phyloP scores from a whole-genome alignment of 2,329 filamentous ascomycete genomes.

The Epichloe sylvatica region DNA sequence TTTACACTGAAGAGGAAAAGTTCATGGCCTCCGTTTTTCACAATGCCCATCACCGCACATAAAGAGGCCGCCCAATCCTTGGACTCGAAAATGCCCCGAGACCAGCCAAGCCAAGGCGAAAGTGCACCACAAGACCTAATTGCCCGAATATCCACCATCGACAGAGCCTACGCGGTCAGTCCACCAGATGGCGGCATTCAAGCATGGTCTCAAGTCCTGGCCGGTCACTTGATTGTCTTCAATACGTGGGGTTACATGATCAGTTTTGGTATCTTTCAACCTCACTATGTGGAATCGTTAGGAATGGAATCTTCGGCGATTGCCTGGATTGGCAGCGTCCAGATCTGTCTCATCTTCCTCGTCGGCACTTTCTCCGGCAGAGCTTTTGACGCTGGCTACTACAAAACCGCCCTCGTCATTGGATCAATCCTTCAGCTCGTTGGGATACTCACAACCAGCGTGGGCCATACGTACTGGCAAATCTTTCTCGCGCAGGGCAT shows the following conservation, averaged over 20 bases:
- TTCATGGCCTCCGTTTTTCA: neutral
- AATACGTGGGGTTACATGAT: slow-evolving; percentile 26
- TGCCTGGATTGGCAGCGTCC: slow-evolving; percentile 36
- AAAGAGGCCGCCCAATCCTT: neutral
- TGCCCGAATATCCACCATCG: neutral
- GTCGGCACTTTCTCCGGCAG: slow-evolving; percentile 28
- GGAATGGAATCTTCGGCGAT: slow-evolving; percentile 22
- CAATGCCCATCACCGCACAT: slow-evolving; percentile 10
- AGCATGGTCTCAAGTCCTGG: slow-evolving; percentile 26
- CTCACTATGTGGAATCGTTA: slow-evolving; percentile 23
- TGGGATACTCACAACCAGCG: slow-evolving; percentile 32
- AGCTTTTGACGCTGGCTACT: slow-evolving; percentile 28
- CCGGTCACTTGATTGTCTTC: slow-evolving; percentile 23
- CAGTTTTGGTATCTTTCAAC: slow-evolving; percentile 26
- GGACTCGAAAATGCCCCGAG: neutral
- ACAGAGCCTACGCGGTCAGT: slow-evolving; percentile 1
- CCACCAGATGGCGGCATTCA: slow-evolving; percentile 23
- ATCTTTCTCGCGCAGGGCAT: slow-evolving; percentile 39
- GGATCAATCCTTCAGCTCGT: slow-evolving; percentile 29
- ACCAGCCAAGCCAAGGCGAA: neutral
- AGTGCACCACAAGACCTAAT: neutral
- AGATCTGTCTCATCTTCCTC: slow-evolving; percentile 28
- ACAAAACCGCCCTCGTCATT: slow-evolving; percentile 17
- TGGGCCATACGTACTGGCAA: slow-evolving; percentile 31
- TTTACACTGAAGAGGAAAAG: no score